Evolutionary conservation across 2,329 filamentous ascomycete genomes (phyloP).

Genomic region (Proliferodiscus dingleyae): DNA sequence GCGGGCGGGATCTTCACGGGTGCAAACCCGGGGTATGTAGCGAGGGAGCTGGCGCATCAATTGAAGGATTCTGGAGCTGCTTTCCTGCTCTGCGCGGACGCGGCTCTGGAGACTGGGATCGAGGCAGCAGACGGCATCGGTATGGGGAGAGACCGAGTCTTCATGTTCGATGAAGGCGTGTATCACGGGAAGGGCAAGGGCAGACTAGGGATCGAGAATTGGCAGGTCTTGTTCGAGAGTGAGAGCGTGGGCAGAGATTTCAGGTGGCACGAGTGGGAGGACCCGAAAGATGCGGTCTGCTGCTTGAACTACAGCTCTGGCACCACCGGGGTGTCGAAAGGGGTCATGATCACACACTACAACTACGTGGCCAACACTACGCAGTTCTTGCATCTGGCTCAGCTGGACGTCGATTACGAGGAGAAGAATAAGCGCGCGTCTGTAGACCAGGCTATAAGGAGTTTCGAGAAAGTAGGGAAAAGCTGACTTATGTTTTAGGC

Average conservation of each 20-base stretch:
- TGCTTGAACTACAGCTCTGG: conserved; percentile 77
- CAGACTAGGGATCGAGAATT: conserved; percentile 48
- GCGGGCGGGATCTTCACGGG: conserved; percentile 75
- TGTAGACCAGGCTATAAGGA: conserved; percentile 69
- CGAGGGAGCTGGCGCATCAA: conserved; percentile 70
- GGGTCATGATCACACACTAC: conserved; percentile 55
- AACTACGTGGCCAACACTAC: conserved; percentile 20
- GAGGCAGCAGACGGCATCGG: conserved; percentile 59
- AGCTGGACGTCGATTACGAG: conserved; percentile 47
- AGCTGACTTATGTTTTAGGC: conserved; percentile 11
- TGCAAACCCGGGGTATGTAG: conserved; percentile 65
- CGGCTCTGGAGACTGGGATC: conserved; percentile 56
- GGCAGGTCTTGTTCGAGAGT: conserved; percentile 56
- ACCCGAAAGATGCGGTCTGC: conserved; percentile 41
- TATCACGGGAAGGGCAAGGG: conserved; percentile 38
- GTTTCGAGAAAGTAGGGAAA: conserved; percentile 60
- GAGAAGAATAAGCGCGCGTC: conserved; percentile 67
- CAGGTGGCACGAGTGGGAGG: conserved; percentile 49
- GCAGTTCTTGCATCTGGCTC: conserved; percentile 50
- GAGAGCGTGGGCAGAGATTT: conserved; percentile 51
- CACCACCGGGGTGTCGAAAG: conserved; percentile 80
- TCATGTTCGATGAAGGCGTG: conserved; percentile 57
- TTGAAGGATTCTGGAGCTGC: conserved; percentile 64
- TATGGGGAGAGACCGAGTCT: conserved; percentile 52
- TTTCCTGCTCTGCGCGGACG: conserved; percentile 61